Percentiles rank a stretch among this genome's conserved stretches.
phyloP scores from a whole-genome alignment of 345 rosid species.

The Lepidium sativum region DNA sequence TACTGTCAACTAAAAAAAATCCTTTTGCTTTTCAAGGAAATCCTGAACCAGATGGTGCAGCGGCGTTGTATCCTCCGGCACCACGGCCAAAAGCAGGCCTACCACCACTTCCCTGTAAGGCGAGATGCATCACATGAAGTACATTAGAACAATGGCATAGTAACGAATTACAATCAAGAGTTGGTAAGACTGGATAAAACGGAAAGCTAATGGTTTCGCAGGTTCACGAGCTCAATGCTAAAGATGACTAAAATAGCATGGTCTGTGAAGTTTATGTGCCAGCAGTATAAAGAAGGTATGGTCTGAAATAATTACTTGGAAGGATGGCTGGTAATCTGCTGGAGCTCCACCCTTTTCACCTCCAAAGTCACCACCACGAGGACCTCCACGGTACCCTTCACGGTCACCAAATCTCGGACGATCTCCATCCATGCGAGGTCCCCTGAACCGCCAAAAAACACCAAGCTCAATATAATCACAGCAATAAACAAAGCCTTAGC shows the following conservation, averaged over 20 bases:
- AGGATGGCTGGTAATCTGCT: slow-evolving; percentile 81
- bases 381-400: slow-evolving; percentile 90
- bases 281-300: not conserved
- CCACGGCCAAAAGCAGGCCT: slow-evolving; percentile 86
- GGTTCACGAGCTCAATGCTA: not conserved
- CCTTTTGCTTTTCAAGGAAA: slow-evolving; percentile 31
- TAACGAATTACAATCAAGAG: not conserved
- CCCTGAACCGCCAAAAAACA: slow-evolving; percentile 34
- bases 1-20: not conserved
- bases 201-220: not conserved
- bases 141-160: not conserved
- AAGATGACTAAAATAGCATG: no score
- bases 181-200: not conserved
- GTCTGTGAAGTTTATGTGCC: not conserved
- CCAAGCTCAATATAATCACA: not conserved
- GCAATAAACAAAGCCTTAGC: not conserved
- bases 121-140: not conserved
- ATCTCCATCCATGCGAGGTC: slow-evolving; percentile 87
- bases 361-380: slow-evolving; percentile 81
- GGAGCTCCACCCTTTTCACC: slow-evolving; percentile 86
- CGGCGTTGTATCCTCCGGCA: slow-evolving; percentile 48
- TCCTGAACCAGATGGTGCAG: slow-evolving; percentile 44
- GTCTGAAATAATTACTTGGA: slow-evolving; percentile 42
- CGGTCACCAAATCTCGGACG: slow-evolving; percentile 74
- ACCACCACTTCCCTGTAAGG: slow-evolving; percentile 47